Conservation (phyloP, 371 early-diverging fungal species). For the Dinochytrium kinnereticum region DNA sequence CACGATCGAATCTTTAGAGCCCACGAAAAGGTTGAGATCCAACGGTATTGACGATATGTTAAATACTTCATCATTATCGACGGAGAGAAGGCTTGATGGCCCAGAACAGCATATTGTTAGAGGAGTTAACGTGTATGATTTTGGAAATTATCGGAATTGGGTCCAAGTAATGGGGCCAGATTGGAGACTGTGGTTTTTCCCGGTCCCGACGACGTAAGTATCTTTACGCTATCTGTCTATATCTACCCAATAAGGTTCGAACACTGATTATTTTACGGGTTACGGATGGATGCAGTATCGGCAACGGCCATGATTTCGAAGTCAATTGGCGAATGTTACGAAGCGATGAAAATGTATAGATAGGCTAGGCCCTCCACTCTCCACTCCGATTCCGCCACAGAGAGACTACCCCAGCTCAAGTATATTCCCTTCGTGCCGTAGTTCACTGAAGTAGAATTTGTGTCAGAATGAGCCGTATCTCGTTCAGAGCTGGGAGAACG, state of each 20-base stretch:
- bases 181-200: conserved; percentile 63
- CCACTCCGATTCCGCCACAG: too few species aligned
- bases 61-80: too few species aligned
- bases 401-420: too few species aligned
- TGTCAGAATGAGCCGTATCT: neutral
- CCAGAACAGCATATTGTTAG: conserved; percentile 20
- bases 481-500: conserved; percentile 7
- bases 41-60: neutral
- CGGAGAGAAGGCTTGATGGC: neutral
- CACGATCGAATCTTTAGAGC: conserved; percentile 71
- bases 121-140: conserved; percentile 68
- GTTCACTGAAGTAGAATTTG: neutral
- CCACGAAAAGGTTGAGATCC: conserved; percentile 34
- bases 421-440: too few species aligned
- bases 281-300: conserved; percentile 38
- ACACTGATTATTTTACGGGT: too few species aligned
- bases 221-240: neutral
- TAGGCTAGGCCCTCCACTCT: neutral
- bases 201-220: conserved; percentile 59
- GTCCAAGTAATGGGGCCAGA: conserved; percentile 63
- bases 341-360: neutral
- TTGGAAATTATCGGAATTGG: conserved; percentile 61
- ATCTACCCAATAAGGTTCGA: too few species aligned
- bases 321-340: conserved; percentile 31
- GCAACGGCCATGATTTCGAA: conserved; percentile 47